Percentiles rank a stretch among this genome's conserved stretches.
phyloP scores from a whole-genome alignment of 1,139 yeast species.

The Saccharomyces hybrid region DNA sequence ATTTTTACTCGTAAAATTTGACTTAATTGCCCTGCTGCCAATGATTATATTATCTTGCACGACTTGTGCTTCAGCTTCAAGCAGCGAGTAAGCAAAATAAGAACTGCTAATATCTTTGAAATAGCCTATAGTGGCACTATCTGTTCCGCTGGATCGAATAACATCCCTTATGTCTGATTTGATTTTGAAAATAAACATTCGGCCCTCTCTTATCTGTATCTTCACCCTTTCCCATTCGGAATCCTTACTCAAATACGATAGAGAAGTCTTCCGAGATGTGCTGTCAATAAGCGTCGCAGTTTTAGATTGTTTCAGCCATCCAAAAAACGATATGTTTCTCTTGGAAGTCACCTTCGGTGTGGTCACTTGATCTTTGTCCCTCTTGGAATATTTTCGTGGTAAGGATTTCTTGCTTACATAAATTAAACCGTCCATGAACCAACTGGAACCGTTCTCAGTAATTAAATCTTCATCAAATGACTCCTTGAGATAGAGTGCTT shows the following conservation, averaged over 20 bases:
- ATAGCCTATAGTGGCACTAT: constrained; percentile 30
- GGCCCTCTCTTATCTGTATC: constrained; percentile 22
- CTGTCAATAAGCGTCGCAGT: background rate
- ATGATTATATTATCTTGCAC: constrained; percentile 25
- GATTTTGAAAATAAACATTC: constrained; percentile 20
- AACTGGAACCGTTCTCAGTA: constrained; percentile 14
- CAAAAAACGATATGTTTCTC: constrained; percentile 7
- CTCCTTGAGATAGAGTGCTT: constrained; percentile 19
- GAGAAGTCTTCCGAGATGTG: constrained; percentile 6
- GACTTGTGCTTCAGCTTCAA: constrained; percentile 20
- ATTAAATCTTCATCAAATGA: constrained; percentile 17
- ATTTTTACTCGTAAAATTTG: constrained; percentile 2
- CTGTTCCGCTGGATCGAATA: constrained; percentile 11
- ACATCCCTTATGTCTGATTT: constrained; percentile 2
- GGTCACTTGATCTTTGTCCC: constrained; percentile 1
- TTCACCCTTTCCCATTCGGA: constrained; percentile 20
- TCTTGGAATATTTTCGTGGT: background rate
- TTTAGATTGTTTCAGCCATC: constrained; percentile 12
- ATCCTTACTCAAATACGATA: constrained; percentile 16
- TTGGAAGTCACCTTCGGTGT: constrained; percentile 2
- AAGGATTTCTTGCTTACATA: constrained; percentile 6
- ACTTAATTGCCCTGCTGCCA: constrained; percentile 5
- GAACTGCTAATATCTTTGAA: constrained; percentile 21
- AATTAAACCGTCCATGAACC: constrained; percentile 22
- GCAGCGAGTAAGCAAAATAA: constrained; percentile 18